These are phyloP conservation scores for Tetrapisispora fleetii DNA, from an alignment of 805 yeast species.

Conservation along the genomic window DNA sequence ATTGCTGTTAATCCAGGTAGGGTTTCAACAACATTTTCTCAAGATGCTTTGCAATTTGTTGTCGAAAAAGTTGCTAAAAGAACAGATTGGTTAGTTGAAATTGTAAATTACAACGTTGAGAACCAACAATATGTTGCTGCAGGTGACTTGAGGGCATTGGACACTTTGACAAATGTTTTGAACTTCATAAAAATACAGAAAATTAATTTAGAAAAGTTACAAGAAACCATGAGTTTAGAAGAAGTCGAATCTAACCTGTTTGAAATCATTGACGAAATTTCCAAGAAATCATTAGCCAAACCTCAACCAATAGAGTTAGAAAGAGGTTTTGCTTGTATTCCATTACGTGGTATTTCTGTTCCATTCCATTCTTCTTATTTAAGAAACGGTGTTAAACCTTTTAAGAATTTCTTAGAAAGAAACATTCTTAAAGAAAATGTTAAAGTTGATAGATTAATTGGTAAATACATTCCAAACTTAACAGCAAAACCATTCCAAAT, in stretches of 20 bases:
- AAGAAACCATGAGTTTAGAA: conserved; percentile 72
- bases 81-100: conserved; percentile 92
- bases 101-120: conserved; percentile 96
- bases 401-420: conserved; percentile 94
- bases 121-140: conserved; percentile 98
- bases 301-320: conserved; percentile 95
- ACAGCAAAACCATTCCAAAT: conserved; percentile 96
- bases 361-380: conserved; percentile 99
- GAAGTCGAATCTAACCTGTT: conserved; percentile 80
- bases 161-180: conserved; percentile 84
- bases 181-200: conserved; percentile 90
- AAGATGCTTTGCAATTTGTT: conserved; percentile 88
- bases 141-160: conserved; percentile 94
- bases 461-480: conserved; percentile 96
- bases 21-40: conserved; percentile 78
- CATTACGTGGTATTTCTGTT: conserved; percentile 97
- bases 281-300: conserved; percentile 72
- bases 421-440: conserved; percentile 92
- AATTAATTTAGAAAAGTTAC: conserved; percentile 82
- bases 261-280: conserved; percentile 80
- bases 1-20: conserved; percentile 96
- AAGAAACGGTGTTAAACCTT: conserved; percentile 97
- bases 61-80: conserved; percentile 76
- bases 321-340: conserved; percentile 97
- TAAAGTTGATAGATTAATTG: conserved; percentile 85